Evolutionary conservation across 176 grass and related monocot genomes (phyloP).

Genomic region (Leersia perrieri): DNA sequence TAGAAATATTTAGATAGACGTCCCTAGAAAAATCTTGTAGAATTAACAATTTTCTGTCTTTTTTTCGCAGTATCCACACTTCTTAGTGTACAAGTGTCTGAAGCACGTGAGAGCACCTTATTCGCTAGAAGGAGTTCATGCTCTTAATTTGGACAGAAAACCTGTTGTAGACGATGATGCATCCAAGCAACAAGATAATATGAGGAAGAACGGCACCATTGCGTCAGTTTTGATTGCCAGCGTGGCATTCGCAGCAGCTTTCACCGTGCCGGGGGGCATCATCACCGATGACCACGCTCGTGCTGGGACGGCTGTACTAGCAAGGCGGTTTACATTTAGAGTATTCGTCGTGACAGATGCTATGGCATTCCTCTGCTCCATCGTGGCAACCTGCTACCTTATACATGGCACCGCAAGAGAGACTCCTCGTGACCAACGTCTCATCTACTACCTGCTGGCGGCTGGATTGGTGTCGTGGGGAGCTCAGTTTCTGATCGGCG

Average conservation of each 20-base stretch:
- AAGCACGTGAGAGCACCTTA: neutral
- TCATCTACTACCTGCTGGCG: neutral
- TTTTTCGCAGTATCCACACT: too few species aligned
- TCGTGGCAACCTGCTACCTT: neutral
- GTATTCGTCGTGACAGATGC: constrained; percentile 23
- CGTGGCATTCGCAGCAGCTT: constrained; percentile 34
- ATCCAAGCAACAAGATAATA: neutral
- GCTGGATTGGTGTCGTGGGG: neutral
- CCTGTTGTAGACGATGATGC: neutral
- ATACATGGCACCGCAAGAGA: neutral
- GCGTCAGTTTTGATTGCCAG: constrained; percentile 26
- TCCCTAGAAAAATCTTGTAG: too few species aligned
- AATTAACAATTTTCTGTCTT: too few species aligned
- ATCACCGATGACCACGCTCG: neutral
- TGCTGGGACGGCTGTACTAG: neutral
- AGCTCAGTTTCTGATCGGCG: neutral
- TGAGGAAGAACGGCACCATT: neutral
- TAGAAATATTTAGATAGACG: too few species aligned
- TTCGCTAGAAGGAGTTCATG: neutral
- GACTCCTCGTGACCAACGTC: neutral
- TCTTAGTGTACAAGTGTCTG: too few species aligned
- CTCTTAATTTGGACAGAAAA: neutral
- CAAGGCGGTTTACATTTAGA: neutral
- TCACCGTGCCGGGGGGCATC: constrained; percentile 32
- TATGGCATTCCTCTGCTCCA: constrained; percentile 4